phyloP scores from a whole-genome alignment of 371 early-diverging fungal species.

The Modicella reniformis region DNA sequence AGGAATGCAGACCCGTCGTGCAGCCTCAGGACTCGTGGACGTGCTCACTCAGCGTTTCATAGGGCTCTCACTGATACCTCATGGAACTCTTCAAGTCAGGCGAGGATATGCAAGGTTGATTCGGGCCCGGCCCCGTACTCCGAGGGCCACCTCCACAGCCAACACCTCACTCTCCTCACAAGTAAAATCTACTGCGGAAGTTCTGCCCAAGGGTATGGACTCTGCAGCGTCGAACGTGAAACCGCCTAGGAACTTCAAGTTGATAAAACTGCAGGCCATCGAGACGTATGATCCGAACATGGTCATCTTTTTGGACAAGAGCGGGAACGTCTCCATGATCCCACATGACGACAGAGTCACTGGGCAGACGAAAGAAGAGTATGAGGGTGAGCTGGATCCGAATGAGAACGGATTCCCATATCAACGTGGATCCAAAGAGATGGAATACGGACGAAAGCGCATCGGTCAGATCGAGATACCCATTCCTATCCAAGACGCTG shows the following conservation, averaged over 20 bases:
- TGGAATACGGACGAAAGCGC: constrained; percentile 76
- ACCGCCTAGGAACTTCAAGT: constrained; percentile 25
- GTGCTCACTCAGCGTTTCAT: constrained; percentile 12
- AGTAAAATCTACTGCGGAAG: background rate
- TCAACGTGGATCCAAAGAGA: constrained; percentile 74
- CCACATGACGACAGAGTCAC: constrained; percentile 43
- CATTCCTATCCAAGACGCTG: constrained; percentile 59
- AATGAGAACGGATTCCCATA: constrained; percentile 5
- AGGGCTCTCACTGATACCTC: constrained; percentile 15
- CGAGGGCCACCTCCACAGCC: constrained; percentile 15
- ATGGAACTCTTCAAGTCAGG: background rate
- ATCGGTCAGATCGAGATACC: constrained; percentile 77
- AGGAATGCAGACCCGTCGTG: constrained; percentile 8
- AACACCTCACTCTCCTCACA: too few species aligned
- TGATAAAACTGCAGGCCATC: constrained; percentile 16
- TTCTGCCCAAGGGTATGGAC: background rate
- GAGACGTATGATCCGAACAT: constrained; percentile 46
- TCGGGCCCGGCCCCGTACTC: constrained; percentile 27
- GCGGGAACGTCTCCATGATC: constrained; percentile 46
- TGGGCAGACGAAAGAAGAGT: constrained; percentile 28
- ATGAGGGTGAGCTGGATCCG: constrained; percentile 1
- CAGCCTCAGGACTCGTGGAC: constrained; percentile 6
- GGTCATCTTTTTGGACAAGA: constrained; percentile 53
- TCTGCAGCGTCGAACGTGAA: constrained; percentile 14
- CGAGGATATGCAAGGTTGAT: constrained; percentile 40